These are phyloP conservation scores for Zymoseptoria ardabiliae DNA, from an alignment of 2,329 filamentous ascomycete genomes.

Conservation along the genomic window DNA sequence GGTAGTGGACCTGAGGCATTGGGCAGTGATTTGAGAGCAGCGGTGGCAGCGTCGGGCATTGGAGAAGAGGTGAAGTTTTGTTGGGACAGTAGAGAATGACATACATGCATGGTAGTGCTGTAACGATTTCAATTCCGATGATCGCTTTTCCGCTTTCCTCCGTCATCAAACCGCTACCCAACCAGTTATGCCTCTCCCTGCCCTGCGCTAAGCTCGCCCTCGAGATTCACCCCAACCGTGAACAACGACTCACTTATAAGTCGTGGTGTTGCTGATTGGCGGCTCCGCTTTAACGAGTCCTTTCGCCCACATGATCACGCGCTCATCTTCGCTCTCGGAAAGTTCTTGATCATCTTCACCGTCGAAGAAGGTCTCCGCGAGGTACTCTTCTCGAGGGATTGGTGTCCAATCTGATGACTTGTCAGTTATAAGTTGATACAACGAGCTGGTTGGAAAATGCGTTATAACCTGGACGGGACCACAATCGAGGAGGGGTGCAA, in stretches of 20 bases:
- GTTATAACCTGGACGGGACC: too few relatives aligned
- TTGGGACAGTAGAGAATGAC: constrained; percentile 24
- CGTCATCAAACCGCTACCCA: too few relatives aligned
- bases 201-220: too few relatives aligned
- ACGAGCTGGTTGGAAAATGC: too few relatives aligned
- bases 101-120: not conserved
- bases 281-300: not conserved
- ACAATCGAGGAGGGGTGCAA: too few relatives aligned
- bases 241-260: not conserved
- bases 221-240: too few relatives aligned
- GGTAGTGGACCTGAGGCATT: constrained; percentile 25
- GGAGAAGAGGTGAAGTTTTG: constrained; percentile 15
- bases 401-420: too few relatives aligned
- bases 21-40: constrained; percentile 22
- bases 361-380: not conserved
- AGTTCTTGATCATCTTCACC: not conserved
- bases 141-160: not conserved
- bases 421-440: too few relatives aligned
- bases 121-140: not conserved
- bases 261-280: not conserved
- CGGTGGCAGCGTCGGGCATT: constrained; percentile 12
- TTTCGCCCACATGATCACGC: not conserved
- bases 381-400: not conserved
- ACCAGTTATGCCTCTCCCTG: too few relatives aligned
- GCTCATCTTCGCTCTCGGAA: not conserved